A percentile compares a stretch with the other conserved stretches of the same genome.
These are phyloP conservation scores for Nicotiana undulata DNA, from an alignment of 257 asterid species.

Conservation along the genomic window DNA sequence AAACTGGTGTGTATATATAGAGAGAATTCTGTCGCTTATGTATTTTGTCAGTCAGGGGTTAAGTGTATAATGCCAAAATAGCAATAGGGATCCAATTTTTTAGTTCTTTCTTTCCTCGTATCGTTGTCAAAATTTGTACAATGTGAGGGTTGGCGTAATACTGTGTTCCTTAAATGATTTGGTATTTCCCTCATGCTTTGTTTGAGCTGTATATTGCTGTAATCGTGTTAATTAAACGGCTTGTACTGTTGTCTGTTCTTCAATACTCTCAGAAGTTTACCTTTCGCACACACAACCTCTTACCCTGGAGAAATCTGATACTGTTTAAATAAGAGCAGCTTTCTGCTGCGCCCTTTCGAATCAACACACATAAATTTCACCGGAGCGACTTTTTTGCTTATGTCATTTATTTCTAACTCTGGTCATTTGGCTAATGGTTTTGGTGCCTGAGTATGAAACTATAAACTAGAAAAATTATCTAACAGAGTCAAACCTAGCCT, in stretches of 20 bases:
- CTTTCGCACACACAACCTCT: no score
- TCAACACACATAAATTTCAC: no score
- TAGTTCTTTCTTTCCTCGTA: background rate
- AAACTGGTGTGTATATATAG: background rate
- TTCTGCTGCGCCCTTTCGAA: no score
- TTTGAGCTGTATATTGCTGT: background rate
- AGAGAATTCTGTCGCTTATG: background rate
- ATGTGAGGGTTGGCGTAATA: background rate
- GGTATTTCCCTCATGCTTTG: background rate
- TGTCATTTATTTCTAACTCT: no score
- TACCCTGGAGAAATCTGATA: no score
- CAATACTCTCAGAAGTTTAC: no score
- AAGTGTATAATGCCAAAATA: background rate
- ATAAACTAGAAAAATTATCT: background rate
- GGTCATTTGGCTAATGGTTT: background rate
- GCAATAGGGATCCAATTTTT: background rate
- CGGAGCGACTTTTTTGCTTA: no score
- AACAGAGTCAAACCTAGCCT: background rate
- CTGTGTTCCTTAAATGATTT: background rate
- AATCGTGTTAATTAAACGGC: background rate
- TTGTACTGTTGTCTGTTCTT: no score
- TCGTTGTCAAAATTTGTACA: background rate
- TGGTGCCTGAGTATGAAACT: background rate
- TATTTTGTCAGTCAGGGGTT: background rate
- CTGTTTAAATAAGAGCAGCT: no score